These are phyloP conservation scores for Colletotrichum ledebouriae DNA, from an alignment of 2,329 filamentous ascomycete species.

Conservation along the genomic window DNA sequence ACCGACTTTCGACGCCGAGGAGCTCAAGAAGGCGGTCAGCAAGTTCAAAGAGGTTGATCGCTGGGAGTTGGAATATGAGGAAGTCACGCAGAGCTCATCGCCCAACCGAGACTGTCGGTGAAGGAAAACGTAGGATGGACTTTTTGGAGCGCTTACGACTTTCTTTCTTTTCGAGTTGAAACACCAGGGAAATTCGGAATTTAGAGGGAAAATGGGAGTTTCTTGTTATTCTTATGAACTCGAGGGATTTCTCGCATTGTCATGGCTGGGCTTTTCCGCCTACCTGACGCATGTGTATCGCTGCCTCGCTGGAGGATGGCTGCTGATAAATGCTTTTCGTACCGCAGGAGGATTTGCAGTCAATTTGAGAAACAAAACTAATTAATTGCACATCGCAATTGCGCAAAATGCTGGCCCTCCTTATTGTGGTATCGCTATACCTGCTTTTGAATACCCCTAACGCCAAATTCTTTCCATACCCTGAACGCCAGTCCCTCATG, in stretches of 20 bases:
- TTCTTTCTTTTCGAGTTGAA: background rate
- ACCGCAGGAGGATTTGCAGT: conserved; percentile 12
- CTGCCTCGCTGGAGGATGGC: conserved; percentile 18
- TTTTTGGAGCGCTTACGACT: background rate
- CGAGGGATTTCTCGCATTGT: background rate
- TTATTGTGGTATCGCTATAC: conserved; percentile 15
- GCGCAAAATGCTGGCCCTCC: conserved; percentile 1
- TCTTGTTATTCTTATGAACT: conserved; percentile 9
- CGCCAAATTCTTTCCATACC: conserved; percentile 12
- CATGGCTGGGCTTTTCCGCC: background rate
- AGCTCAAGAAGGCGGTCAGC: conserved; percentile 69
- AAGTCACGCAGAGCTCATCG: conserved; percentile 69
- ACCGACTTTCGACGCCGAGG: conserved; percentile 57
- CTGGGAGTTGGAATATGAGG: conserved; percentile 78
- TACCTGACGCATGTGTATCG: conserved; percentile 1
- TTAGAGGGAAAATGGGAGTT: conserved; percentile 11
- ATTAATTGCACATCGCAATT: conserved; percentile 9
- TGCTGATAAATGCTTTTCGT: conserved; percentile 12
- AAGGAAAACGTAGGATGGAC: background rate
- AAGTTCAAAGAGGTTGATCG: conserved; percentile 79
- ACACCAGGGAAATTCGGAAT: background rate
- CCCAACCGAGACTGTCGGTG: conserved; percentile 63
- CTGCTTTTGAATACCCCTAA: conserved; percentile 33
- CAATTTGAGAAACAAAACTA: conserved; percentile 12
- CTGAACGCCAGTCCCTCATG: conserved; percentile 19